Percentiles rank a stretch among this genome's conserved stretches.
Evolutionary conservation across 768 basidiomycete genomes (phyloP).

Genomic region (Lentinus brumalis): DNA sequence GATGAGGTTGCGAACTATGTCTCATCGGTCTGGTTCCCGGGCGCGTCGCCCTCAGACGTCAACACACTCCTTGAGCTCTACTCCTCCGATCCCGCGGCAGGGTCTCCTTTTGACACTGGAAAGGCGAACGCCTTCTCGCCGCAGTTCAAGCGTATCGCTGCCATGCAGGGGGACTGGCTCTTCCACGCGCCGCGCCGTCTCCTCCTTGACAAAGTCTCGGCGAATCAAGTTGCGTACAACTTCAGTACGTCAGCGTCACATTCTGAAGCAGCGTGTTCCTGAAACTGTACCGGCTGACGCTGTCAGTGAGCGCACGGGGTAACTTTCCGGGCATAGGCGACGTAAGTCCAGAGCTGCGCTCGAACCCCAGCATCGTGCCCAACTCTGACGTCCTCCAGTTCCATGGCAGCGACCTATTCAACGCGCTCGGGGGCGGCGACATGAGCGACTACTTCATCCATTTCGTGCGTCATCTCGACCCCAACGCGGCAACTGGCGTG

Average conservation of each 20-base stretch:
- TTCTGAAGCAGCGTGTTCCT: not conserved
- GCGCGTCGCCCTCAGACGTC: slow-evolving; percentile 19
- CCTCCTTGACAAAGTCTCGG: slow-evolving; percentile 24
- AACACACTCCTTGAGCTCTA: slow-evolving; percentile 23
- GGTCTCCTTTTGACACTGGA: slow-evolving; percentile 57
- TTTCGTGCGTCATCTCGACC: slow-evolving; percentile 42
- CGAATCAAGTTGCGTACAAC: slow-evolving; percentile 23
- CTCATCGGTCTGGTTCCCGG: slow-evolving; percentile 25
- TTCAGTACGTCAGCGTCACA: slow-evolving; percentile 14
- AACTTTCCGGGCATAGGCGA: too few relatives aligned
- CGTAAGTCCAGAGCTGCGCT: too few relatives aligned
- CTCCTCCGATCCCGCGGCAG: slow-evolving; percentile 39
- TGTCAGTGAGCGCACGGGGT: too few relatives aligned
- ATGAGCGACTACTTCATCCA: slow-evolving; percentile 47
- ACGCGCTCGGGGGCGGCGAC: slow-evolving; percentile 43
- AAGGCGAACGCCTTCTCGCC: slow-evolving; percentile 47
- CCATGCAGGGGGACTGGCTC: slow-evolving; percentile 30
- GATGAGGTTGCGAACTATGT: slow-evolving; percentile 20
- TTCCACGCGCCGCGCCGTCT: slow-evolving; percentile 32
- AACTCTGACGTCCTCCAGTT: slow-evolving; percentile 28
- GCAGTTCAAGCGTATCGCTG: slow-evolving; percentile 33
- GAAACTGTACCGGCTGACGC: not conserved
- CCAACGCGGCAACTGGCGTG: slow-evolving; percentile 38
- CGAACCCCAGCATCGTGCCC: too few relatives aligned
- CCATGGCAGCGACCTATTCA: slow-evolving; percentile 44